Evolutionary conservation across 148 eudicot species (phyloP), one percentile per base, ranked within the genome.

Genomic region (Gaultheria prostrata): DNA sequence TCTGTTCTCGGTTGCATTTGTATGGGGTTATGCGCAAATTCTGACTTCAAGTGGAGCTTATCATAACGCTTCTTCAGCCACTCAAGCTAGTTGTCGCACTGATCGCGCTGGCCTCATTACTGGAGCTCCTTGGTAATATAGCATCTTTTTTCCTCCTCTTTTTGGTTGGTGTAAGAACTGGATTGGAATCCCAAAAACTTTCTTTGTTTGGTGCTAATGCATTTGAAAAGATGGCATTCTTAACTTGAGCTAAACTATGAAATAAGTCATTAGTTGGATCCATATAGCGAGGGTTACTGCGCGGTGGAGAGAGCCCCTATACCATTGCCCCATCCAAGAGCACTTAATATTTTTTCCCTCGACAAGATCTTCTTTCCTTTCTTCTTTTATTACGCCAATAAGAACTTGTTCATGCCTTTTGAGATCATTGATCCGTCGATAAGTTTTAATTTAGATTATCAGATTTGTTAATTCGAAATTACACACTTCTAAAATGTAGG

Each of bases 71-170:
- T 78, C 89, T 45, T 63, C 77, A n/a, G 32, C 87, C 17, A 82
- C 84, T 6, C 81, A 84, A 71, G 82, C 65, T 43, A 70, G 76
- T 24, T 91, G 92, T 61, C 87, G 90, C 32, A 89, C 89, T 61
- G 92, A 91, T 88, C 83, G 72, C 35, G 86, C 89, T 59, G 91
- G 91, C 46, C 89, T 92, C 74, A 86, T 92, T 56, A 70, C 63
- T 63, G 86, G 61, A 49, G 83, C 97, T 61, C 93, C 94, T 76
- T 94, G 95, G 97, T 93, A 48, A 83, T 79, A 35, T 45, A 10
- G 5, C 26, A 67, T 77, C 6, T 28, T 8, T 35, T 61, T 28
- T 61, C 4, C 69, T n/a, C 28, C 30, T 35, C 24, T 24, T 63
- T 72, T 74, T 39, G 57, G 15, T 43, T 57, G 0, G 24, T 9